Evolutionary conservation across 345 rosid genomes (phyloP), one percentile per base, ranked within the genome.

Genomic region (Ricinus communis): DNA sequence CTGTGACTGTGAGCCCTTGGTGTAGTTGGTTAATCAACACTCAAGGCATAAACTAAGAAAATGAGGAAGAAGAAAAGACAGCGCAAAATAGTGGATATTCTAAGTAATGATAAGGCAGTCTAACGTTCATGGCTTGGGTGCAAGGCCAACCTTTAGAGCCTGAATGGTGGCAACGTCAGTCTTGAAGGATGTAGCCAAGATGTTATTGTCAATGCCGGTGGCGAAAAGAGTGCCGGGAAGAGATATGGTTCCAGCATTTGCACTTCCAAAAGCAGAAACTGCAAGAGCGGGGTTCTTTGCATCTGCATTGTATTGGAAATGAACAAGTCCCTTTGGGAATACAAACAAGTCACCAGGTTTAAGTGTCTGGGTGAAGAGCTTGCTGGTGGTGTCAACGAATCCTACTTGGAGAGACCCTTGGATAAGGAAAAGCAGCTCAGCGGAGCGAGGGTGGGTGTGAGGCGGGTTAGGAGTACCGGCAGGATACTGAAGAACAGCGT

Each of bases 361-460:
- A 1, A 73, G 71, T 47, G 41, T 73, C 58, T 58, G 66, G 10
- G 57, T 73, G 40, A 5, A 73, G 7, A 65, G 40, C 47, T 49
- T 55, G 47, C 56, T 65, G 27, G 57, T 24, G 18, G 71, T 49
- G 53, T 47, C 71, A 4, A 66, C 52, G 27, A 58, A 60, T 49
- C 77, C 71, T 4, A 66, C 67, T 25, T 66, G 41, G 11, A 66
- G 50, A 27, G 33, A 45, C 0, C 76, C 76, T 2, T 25, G 40
- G 0, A 56, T 7, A 2, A 66, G 52, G 45, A 57, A 67, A 19
- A 73, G 66, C 30, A 74, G 49, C 67, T 74, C 71, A 15, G 71
- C 57, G 6, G 72, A 50, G 15, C 67, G 49, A 12, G 71, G 71
- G 50, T 74, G 77, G 33, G 56, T 73, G 70, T 66, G 76, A 7